Evolutionary conservation across 2,329 filamentous ascomycete genomes (phyloP), one percentile per base, ranked within the genome.

Genomic region (Thermoascus crustaceus): DNA sequence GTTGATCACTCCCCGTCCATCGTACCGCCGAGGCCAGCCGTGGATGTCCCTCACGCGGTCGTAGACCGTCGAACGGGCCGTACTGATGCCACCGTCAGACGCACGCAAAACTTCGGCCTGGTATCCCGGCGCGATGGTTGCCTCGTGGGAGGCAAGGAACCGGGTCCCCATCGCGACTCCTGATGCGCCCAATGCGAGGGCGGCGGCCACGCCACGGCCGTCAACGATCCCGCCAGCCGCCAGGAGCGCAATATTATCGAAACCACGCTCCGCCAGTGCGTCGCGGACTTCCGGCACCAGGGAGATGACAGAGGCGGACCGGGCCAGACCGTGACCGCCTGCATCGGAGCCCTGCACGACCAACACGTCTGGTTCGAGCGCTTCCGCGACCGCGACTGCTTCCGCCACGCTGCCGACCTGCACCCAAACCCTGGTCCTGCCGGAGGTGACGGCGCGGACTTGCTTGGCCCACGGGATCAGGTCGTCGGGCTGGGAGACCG

Each of bases 101-200:
- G 66, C 67, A 4, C 61, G 49, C 1, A 76, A 35, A 0, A 76
- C 57, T 36, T 69, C 71, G 3, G 63, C 42, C 43, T 60, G 61
- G 43, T 76, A 76, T 0, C 71, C 73, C 23, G 54, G 54, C 1
- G 68, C 49, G 17, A 77, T 63, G 19, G 56, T 60, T 2, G 69
- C 66, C 48, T 76, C 72, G 0, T 49, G 45, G 3, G 59, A 52
- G 1, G 75, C 76, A 0, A 83, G 66, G 38, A 81, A 78, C 5
- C 77, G 66, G 1, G 80, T 83, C 0, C 80, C 80, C 63, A 84
- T 67, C 0, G 67, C 73, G 0, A 70, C 66, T 0, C 74, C 79
- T 0, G 60, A 53, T 1, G 73, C 72, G 0, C 75, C 73, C 1
- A 76, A 58, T 1, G 61, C 54, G 8, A 75, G 51, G 2, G 68